These are phyloP conservation scores for Fragosphaeria purpurea DNA, from an alignment of 2,329 filamentous ascomycete species.

Conservation along the genomic window DNA sequence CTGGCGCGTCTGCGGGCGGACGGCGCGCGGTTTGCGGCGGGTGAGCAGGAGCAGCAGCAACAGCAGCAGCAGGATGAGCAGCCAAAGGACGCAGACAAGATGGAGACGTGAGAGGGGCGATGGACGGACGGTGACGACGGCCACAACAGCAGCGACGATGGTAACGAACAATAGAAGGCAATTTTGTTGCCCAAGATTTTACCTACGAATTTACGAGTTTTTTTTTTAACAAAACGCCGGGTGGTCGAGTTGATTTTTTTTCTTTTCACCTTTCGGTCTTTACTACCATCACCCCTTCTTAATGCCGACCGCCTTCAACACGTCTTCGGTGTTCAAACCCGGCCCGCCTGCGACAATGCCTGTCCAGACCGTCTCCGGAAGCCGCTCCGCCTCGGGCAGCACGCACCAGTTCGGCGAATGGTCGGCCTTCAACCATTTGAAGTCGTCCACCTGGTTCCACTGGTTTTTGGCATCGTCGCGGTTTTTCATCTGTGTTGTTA, in stretches of 20 bases:
- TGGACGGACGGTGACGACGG: background rate
- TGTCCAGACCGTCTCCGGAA: constrained; percentile 58
- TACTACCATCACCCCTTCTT: constrained; percentile 3
- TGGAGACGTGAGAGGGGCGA: constrained; percentile 26
- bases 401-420: constrained; percentile 82
- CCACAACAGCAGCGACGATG: background rate
- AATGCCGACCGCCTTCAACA: constrained; percentile 45
- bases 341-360: constrained; percentile 55
- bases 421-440: constrained; percentile 88
- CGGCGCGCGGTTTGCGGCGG: constrained; percentile 30
- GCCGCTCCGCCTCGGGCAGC: constrained; percentile 48
- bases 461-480: constrained; percentile 44
- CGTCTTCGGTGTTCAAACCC: constrained; percentile 53
- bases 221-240: too few relatives aligned
- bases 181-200: too few relatives aligned
- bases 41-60: constrained; percentile 16
- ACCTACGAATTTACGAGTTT: too few relatives aligned
- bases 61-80: constrained; percentile 19
- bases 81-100: constrained; percentile 23
- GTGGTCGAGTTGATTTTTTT: too few relatives aligned
- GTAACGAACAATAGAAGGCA: background rate
- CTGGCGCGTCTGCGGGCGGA: constrained; percentile 44
- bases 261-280: too few relatives aligned
- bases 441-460: constrained; percentile 91
- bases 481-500: constrained; percentile 16